A percentile compares a stretch with the other conserved stretches of the same genome.
Evolutionary conservation across 768 basidiomycete species (phyloP).

Genomic region (Lactarius vividus): DNA sequence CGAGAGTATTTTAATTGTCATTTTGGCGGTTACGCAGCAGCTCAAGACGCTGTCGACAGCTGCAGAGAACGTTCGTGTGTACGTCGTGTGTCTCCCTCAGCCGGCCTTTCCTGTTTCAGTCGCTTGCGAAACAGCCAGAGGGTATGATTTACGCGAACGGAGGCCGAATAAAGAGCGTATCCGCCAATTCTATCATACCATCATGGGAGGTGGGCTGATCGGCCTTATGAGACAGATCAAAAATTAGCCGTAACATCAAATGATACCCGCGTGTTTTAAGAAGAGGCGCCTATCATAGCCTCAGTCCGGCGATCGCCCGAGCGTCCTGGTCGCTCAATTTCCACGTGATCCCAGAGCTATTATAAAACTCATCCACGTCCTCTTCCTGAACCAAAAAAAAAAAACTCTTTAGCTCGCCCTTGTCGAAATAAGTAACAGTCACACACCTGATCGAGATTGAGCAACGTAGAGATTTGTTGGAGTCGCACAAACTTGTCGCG

Average conservation of each 20-base stretch:
- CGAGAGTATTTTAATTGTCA: too few relatives aligned
- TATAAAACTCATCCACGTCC: constrained; percentile 93
- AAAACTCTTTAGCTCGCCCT: constrained; percentile 16
- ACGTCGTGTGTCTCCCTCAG: too few relatives aligned
- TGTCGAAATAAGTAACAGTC: constrained; percentile 2
- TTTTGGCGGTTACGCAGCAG: too few relatives aligned
- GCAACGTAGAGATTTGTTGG: constrained; percentile 88
- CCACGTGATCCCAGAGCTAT: constrained; percentile 89
- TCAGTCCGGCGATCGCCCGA: constrained; percentile 58
- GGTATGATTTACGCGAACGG: neutral
- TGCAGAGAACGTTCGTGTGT: too few relatives aligned
- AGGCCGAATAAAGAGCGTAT: neutral
- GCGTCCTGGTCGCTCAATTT: constrained; percentile 77
- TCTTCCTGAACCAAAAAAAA: constrained; percentile 61
- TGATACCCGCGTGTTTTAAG: too few relatives aligned
- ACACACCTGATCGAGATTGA: constrained; percentile 82
- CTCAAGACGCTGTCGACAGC: too few relatives aligned
- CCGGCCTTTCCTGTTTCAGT: neutral
- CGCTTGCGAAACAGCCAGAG: neutral
- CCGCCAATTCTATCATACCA: neutral
- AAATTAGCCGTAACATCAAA: neutral
- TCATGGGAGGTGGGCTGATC: neutral
- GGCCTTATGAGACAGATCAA: neutral
- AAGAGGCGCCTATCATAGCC: neutral
- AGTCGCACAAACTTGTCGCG: constrained; percentile 89